Evolutionary conservation across 176 grass and related monocot species (phyloP), one percentile per base, ranked within the genome.

Genomic region (Canna indica): DNA sequence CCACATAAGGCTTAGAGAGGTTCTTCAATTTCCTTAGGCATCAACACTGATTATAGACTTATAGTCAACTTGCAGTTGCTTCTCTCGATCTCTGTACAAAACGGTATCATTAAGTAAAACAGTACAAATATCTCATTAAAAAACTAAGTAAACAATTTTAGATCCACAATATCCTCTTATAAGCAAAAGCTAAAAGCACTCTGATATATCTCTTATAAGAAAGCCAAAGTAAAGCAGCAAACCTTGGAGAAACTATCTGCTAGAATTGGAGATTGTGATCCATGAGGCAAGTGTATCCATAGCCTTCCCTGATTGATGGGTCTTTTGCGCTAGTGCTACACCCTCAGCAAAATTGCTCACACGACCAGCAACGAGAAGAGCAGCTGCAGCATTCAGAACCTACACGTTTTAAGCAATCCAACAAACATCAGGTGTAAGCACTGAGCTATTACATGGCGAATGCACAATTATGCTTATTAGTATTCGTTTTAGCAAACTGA

Each of bases 351-450:
- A 90, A 80, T 58, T 81, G 16, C 61, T 81, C 0, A 92, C 93
- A 61, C 80, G 85, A 59, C 88, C 84, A 26, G 88, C 77, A 4
- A 97, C 93, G 62, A 97, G 86, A 57, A 97, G 83, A 77, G 93
- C 80, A 0, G 93, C 93, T 16, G 93, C 93, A 3, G 88, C 84
- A 77, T 92, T 92, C 57, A 97, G 70, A 77, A 97, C 84, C 93
- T 97, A 67, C 52, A 77, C 30, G 35, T 50, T 70, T 32, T 22
- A 52, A 3, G 70, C 57, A 73, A 73, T 0, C 16, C 56, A 54
- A 47, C 25, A 17, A 24, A 31, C 59, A 3, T 71, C 29, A 80
- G 30, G 60, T 44, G 32, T 32, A 18, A 33, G 13, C 29, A 31
- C 59, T 12, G 29, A 63, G 59, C 32, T 33, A 5, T 26, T 68